Conservation (phyloP, 2,329 filamentous ascomycete genomes). For the Beauveria caledonica region DNA sequence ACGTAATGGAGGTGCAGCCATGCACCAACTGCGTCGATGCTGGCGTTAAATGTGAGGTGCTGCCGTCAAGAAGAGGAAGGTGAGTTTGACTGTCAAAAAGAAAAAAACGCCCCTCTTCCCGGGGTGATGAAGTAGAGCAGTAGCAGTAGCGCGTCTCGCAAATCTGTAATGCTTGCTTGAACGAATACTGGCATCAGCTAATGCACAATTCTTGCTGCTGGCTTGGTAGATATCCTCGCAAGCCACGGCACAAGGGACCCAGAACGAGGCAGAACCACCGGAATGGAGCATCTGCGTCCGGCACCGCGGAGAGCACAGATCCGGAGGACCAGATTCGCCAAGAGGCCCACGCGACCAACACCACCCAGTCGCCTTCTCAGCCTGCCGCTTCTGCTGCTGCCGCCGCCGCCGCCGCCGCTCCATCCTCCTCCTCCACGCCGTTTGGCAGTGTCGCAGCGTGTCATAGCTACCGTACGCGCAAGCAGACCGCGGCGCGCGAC, state of each 20-base stretch:
- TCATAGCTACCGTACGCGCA: constrained; percentile 7
- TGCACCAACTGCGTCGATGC: constrained; percentile 24
- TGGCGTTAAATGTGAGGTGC: constrained; percentile 22
- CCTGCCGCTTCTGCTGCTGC: too few species aligned
- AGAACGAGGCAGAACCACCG: constrained; percentile 4
- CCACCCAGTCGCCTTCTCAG: constrained; percentile 1
- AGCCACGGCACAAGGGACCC: constrained; percentile 8
- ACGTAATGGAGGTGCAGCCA: constrained; percentile 26
- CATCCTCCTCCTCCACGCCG: background rate
- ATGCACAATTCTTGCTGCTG: background rate
- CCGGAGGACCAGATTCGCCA: constrained; percentile 5
- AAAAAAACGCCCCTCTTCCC: too few species aligned
- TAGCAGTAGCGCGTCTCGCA: too few species aligned
- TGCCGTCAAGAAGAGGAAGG: constrained; percentile 27
- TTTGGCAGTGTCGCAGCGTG: background rate
- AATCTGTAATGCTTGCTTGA: too few species aligned
- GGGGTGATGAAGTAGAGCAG: too few species aligned
- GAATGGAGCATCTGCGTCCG: background rate
- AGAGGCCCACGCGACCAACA: background rate
- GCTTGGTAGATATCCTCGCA: constrained; percentile 7
- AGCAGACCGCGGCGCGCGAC: constrained; percentile 11
- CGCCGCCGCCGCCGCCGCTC: background rate
- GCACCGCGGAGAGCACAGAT: constrained; percentile 3
- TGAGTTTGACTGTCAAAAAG: constrained; percentile 11
- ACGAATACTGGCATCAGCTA: background rate